phyloP scores from a whole-genome alignment of 495 filamentous ascomycete species.

The Aspergillus saccharolyticus region DNA sequence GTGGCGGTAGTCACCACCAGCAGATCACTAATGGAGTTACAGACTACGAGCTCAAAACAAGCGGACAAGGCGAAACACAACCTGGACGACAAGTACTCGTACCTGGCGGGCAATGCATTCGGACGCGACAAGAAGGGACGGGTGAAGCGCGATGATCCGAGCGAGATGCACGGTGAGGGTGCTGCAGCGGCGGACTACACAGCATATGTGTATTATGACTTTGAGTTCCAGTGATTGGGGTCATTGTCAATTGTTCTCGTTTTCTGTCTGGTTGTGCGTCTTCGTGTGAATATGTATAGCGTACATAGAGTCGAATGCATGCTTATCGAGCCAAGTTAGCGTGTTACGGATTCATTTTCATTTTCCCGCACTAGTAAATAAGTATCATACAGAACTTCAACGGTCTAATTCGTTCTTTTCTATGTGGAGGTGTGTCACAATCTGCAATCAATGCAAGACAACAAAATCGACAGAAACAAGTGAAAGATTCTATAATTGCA shows the following conservation, averaged over 20 bases:
- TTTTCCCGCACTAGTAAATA: too few species aligned
- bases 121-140: constrained; percentile 90
- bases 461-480: background rate
- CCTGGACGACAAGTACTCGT: constrained; percentile 83
- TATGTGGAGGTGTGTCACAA: too few species aligned
- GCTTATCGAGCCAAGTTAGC: background rate
- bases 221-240: constrained; percentile 62
- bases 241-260: constrained; percentile 1
- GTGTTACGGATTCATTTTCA: background rate
- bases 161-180: constrained; percentile 73
- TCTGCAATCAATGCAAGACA: constrained; percentile 8
- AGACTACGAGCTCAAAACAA: constrained; percentile 73
- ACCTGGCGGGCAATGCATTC: constrained; percentile 92
- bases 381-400: too few species aligned
- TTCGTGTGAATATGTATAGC: constrained; percentile 5
- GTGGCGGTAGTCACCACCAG: constrained; percentile 5
- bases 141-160: constrained; percentile 81
- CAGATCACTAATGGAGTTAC: background rate
- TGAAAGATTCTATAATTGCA: background rate
- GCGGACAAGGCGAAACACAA: constrained; percentile 73
- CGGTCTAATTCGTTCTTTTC: too few species aligned
- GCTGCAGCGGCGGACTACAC: constrained; percentile 79
- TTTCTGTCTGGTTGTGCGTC: constrained; percentile 4
- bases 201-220: constrained; percentile 95
- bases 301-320: constrained; percentile 5